Evolutionary conservation across 371 early-diverging fungal species (phyloP), one percentile per base, ranked within the genome.

Genomic region (Coemansia linderi): DNA sequence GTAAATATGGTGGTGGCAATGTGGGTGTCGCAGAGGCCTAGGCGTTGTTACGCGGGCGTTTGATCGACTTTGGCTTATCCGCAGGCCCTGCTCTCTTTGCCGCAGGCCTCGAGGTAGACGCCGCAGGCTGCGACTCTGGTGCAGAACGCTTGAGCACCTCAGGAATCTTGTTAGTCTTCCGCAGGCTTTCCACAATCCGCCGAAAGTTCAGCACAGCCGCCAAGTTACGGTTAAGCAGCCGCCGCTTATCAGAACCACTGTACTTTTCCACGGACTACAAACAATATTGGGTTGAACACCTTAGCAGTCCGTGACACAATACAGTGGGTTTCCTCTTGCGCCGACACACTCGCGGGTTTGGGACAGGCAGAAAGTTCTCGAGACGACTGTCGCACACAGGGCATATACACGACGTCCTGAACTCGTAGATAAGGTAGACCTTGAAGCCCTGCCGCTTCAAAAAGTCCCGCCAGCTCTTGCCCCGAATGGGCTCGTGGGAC

Each of bases 381-480:
- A 60, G 39, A 0, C 1, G n/a, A 3, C 7, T 5, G 22, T 40
- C 12, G 39, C 67, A 67, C 1, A 1, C 9, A 1, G 71, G 71
- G 27, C 71, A 70, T 8, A 41, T 43, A 31, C 12, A 24, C 7
- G 61, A 65, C 31, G 61, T 60, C 7, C 39, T 27, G 31, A 39
- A 70, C 61, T 65, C 71, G n/a, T 70, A 54, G 15, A 70, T 9
- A 0, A 70, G 65, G 15, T 40, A 70, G 4, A 70, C 65, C 12
- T 4, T 12, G 38, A 64, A 43, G 3, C 61, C 65, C 19, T 54
- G 33, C 5, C 19, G 27, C 43, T 57, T 44, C 40, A 70, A 40
- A 54, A 60, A 40, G 10, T 38, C 15, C 1, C 64, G 44, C 61
- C 33, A 38, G 24, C 71, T 61, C 15, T 60, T 65, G 56, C 61